phyloP scores from a whole-genome alignment of 139 green algal genomes.

The Nannochloris sp. region DNA sequence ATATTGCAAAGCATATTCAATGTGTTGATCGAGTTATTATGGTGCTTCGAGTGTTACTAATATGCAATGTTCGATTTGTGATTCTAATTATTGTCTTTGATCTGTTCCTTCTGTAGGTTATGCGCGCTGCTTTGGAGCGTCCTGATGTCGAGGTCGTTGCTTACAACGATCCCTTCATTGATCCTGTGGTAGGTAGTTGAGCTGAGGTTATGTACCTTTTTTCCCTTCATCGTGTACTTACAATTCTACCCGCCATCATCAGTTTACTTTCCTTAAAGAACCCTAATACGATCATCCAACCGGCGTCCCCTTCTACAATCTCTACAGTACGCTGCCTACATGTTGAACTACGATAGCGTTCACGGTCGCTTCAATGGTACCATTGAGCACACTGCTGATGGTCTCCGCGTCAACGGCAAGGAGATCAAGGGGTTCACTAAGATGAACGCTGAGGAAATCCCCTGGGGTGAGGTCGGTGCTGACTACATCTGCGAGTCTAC shows the following conservation, averaged over 20 bases:
- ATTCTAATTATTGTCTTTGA: background rate
- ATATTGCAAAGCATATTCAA: background rate
- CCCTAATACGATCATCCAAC: background rate
- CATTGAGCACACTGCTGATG: conserved; percentile 33
- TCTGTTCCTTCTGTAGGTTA: conserved; percentile 32
- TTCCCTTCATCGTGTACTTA: background rate
- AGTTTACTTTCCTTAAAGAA: too few species aligned
- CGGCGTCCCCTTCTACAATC: background rate
- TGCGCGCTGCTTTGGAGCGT: conserved; percentile 50
- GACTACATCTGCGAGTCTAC: conserved; percentile 89
- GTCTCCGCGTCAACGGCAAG: conserved; percentile 62
- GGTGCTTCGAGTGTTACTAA: background rate
- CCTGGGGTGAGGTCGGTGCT: conserved; percentile 67
- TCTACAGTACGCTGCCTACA: conserved; percentile 61
- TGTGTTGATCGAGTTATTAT: background rate
- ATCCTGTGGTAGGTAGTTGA: conserved; percentile 22
- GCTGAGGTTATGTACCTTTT: background rate
- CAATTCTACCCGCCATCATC: too few species aligned
- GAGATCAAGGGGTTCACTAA: conserved; percentile 59
- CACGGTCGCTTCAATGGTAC: conserved; percentile 60
- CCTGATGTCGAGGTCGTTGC: conserved; percentile 77
- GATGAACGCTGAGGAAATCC: conserved; percentile 78
- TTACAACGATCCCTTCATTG: conserved; percentile 89
- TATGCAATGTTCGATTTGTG: background rate
- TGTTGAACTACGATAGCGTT: conserved; percentile 86